Evolutionary conservation across 2,329 filamentous ascomycete genomes (phyloP), one percentile per base, ranked within the genome.

Genomic region (Fusarium torreyae): DNA sequence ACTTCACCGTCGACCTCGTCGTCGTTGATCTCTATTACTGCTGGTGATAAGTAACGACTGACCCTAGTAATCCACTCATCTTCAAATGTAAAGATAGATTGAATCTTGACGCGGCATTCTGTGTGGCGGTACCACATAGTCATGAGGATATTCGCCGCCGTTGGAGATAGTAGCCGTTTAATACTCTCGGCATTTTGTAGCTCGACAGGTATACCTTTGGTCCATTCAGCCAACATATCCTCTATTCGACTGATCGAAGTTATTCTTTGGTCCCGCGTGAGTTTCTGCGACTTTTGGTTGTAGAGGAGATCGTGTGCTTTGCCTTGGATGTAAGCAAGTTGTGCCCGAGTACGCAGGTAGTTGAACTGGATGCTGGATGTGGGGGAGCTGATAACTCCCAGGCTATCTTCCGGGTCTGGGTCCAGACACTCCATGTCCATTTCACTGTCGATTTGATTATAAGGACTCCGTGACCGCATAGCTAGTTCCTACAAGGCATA

Each of bases 361-460:
- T 71, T 71, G 24, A 74, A 60, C 2, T 28, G 63, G 7, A 60
- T 28, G 4, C 31, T 54, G 20, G 56, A 34, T 4, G 28, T 56
- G 1, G 52, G 31, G 2, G 66, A 69, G 6, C 5, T 17, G 1
- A 73, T 61, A n/a, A 74, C 13, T 6, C 71, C 71, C 1, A 72
- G 8, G 0, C 44, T 45, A 3, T 64, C 63, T n/a, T 62, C 53
- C 3, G 66, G 45, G 4, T 59, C 24, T 10, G 6, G 7, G 1
- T 51, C 60, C 1, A 52, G 80, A 61, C 72, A 20, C 0, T 74
- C 71, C 6, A 81, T 61, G 33, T 82, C 79, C 1, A 81, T 75
- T 53, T 83, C 81, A 6, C 62, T 64, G 42, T 82, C 79, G 0
- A 74, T 54, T 20, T 81, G 79, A 7, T 79, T 58, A 15, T 79